phyloP scores from a whole-genome alignment of 257 asterid genomes.

The Solanum chaucha region DNA sequence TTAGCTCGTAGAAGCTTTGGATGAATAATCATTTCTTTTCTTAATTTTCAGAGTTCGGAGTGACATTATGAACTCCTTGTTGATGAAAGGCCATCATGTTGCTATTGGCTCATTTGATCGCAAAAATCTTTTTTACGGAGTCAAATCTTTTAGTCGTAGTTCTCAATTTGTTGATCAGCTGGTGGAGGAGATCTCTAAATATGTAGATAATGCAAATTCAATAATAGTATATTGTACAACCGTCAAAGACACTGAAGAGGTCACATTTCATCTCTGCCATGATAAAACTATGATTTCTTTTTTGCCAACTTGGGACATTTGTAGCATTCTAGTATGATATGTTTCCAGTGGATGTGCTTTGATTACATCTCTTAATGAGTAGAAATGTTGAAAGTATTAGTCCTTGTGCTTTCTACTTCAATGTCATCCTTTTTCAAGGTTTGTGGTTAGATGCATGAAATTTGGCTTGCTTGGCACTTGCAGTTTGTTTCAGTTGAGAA shows the following conservation, averaged over 20 bases:
- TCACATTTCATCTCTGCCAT: slow-evolving; percentile 10
- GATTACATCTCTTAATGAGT: background rate
- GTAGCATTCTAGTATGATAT: background rate
- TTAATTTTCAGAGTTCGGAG: slow-evolving; percentile 49
- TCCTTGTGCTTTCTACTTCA: background rate
- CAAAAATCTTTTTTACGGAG: slow-evolving; percentile 76
- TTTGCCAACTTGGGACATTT: background rate
- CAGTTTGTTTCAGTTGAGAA: background rate
- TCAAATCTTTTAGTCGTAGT: slow-evolving; percentile 47
- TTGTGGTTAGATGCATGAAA: background rate
- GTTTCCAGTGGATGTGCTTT: background rate
- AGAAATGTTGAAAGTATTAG: background rate
- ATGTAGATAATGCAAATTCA: slow-evolving; percentile 44
- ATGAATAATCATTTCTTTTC: background rate
- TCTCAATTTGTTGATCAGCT: slow-evolving; percentile 48
- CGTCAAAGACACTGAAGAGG: slow-evolving; percentile 80
- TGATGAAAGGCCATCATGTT: slow-evolving; percentile 59
- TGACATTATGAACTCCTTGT: slow-evolving; percentile 63
- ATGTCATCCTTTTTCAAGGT: background rate
- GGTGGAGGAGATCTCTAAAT: slow-evolving; percentile 45
- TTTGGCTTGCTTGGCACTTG: background rate
- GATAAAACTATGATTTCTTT: background rate
- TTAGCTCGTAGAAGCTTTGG: background rate
- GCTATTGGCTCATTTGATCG: slow-evolving; percentile 92
- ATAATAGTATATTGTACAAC: slow-evolving; percentile 79